phyloP scores from a whole-genome alignment of 192 early-diverging fungal species.

The Funneliformis mosseae region DNA sequence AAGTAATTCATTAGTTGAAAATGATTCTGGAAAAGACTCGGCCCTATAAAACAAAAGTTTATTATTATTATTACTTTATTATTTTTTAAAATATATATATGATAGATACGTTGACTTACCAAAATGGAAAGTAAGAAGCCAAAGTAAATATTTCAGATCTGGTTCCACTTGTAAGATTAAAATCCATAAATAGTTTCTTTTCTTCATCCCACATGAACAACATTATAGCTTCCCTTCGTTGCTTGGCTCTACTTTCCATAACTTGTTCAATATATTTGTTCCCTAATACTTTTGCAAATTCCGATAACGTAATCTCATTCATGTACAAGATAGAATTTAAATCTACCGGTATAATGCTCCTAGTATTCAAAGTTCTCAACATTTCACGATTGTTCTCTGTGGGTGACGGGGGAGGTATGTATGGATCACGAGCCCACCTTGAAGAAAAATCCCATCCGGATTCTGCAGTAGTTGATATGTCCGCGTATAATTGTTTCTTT shows the following conservation, averaged over 20 bases:
- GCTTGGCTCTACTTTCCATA: constrained; percentile 41
- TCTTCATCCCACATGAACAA: constrained; percentile 54
- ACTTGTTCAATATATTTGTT: constrained; percentile 12
- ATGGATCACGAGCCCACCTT: constrained; percentile 52
- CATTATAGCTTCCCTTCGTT: constrained; percentile 52
- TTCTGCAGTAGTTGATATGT: constrained; percentile 71
- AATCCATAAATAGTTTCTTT: constrained; percentile 58
- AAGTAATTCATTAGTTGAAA: constrained; percentile 32
- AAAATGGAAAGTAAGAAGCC: constrained; percentile 65
- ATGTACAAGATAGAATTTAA: constrained; percentile 71
- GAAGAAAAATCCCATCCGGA: constrained; percentile 74
- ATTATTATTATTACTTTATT: neutral
- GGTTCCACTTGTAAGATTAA: constrained; percentile 44
- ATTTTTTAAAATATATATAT: neutral
- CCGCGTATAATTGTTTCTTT: constrained; percentile 52
- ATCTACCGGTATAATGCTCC: constrained; percentile 64
- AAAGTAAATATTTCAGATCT: constrained; percentile 46
- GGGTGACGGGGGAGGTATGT: neutral
- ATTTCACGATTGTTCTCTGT: constrained; percentile 35
- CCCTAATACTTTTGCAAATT: constrained; percentile 31
- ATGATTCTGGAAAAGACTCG: constrained; percentile 32
- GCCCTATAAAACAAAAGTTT: constrained; percentile 17
- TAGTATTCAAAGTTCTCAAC: constrained; percentile 58
- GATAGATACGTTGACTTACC: constrained; percentile 41
- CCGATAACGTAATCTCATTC: constrained; percentile 50